phyloP scores from a whole-genome alignment of 257 asterid species.

The Fraxinus quadrangulata region DNA sequence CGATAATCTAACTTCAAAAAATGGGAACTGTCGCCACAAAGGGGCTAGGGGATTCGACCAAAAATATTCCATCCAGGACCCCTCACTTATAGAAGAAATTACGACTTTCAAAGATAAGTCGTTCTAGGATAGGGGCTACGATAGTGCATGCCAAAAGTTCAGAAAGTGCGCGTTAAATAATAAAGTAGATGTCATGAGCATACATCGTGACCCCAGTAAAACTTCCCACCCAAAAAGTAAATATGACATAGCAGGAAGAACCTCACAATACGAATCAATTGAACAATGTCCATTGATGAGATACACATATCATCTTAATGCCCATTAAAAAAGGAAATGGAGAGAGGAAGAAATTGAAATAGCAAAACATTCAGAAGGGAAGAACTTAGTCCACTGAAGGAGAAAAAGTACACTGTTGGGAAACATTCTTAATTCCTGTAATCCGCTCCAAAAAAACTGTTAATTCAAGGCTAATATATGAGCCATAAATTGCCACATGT shows the following conservation, averaged over 20 bases:
- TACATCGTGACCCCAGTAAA: background rate
- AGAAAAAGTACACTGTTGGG: background rate
- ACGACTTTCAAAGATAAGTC: no score
- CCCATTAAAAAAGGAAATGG: background rate
- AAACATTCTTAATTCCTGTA: background rate
- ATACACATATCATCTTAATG: background rate
- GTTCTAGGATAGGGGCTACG: no score
- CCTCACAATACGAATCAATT: background rate
- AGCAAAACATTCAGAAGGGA: slow-evolving; percentile 8
- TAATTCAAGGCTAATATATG: background rate
- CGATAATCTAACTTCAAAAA: no score
- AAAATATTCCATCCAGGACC: no score
- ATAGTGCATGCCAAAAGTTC: background rate
- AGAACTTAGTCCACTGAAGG: background rate
- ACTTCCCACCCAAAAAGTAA: no score
- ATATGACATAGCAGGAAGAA: slow-evolving; percentile 7
- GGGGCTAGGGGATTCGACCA: no score
- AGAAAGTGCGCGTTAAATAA: background rate
- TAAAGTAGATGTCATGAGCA: background rate
- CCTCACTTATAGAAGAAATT: no score
- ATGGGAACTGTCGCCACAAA: no score
- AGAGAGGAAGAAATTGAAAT: slow-evolving; percentile 1
- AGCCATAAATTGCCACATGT: background rate
- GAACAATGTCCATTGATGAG: background rate
- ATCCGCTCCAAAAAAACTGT: background rate